These are phyloP conservation scores for Nymphaea colorata DNA, from an alignment of 164 flowering plant genomes.

Conservation along the genomic window DNA sequence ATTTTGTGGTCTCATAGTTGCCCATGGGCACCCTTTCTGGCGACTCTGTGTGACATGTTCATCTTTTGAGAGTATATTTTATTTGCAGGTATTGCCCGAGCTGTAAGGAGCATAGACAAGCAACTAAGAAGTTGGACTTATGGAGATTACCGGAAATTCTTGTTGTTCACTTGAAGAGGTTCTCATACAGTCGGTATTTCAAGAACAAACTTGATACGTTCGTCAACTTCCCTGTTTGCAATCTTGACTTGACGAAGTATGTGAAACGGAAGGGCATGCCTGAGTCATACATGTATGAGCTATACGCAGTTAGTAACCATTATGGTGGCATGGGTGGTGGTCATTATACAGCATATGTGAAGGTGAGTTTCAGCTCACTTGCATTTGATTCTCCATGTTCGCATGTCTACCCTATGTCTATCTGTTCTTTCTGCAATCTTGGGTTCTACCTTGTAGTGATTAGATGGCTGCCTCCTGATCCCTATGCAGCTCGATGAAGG, in stretches of 20 bases:
- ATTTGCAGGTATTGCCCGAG: conserved; percentile 76
- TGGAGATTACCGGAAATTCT: conserved; percentile 94
- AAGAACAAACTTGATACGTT: conserved; percentile 88
- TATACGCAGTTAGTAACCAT: conserved; percentile 94
- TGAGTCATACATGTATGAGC: conserved; percentile 50
- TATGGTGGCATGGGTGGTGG: conserved; percentile 98
- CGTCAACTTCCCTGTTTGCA: conserved; percentile 72
- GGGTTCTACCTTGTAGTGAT: background rate
- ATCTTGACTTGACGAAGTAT: conserved; percentile 76
- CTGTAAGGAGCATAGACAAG: conserved; percentile 93
- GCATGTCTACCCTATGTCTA: background rate
- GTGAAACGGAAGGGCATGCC: conserved; percentile 38
- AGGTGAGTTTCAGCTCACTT: conserved; percentile 33
- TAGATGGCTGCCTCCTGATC: background rate
- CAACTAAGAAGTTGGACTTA: conserved; percentile 85
- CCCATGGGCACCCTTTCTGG: background rate
- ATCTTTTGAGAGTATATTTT: background rate
- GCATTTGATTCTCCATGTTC: background rate
- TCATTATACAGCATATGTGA: conserved; percentile 87
- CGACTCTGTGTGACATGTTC: background rate
- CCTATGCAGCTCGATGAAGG: conserved; percentile 60
- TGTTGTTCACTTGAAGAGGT: conserved; percentile 86
- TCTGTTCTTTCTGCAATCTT: background rate
- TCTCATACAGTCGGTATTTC: conserved; percentile 72
- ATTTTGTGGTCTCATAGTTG: background rate